Conservation (phyloP, 345 rosid genomes). For the Anacardium occidentale region DNA sequence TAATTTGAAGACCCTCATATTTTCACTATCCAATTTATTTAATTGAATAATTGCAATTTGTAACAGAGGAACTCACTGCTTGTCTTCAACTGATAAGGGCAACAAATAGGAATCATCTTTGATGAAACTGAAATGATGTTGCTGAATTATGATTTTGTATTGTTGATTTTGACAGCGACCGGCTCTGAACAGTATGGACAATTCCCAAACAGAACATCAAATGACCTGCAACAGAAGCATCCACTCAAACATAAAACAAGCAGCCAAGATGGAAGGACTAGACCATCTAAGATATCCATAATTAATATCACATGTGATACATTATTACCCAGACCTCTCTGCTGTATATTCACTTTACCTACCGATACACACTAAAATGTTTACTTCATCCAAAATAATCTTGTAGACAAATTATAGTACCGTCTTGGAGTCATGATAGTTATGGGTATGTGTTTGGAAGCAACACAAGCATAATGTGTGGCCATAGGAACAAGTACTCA, state of each 20-base stretch:
- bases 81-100: not conserved
- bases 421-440: not conserved
- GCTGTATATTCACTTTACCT: not conserved
- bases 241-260: constrained; percentile 9
- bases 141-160: constrained; percentile 27
- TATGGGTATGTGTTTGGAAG: not conserved
- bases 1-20: not conserved
- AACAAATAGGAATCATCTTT: not conserved
- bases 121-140: not conserved
- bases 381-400: not conserved
- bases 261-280: not conserved
- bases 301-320: not conserved
- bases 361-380: not conserved
- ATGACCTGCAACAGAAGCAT: constrained; percentile 51
- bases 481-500: not conserved
- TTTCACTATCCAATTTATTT: not conserved
- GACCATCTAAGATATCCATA: not conserved
- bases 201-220: constrained; percentile 69
- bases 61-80: not conserved
- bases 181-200: constrained; percentile 81
- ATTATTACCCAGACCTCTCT: not conserved
- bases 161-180: constrained; percentile 60
- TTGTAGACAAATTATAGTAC: not conserved
- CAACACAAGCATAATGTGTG: not conserved
- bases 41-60: not conserved